Base-by-base conservation (phyloP, 345 rosid genomes). In the Salix exigua region DNA sequence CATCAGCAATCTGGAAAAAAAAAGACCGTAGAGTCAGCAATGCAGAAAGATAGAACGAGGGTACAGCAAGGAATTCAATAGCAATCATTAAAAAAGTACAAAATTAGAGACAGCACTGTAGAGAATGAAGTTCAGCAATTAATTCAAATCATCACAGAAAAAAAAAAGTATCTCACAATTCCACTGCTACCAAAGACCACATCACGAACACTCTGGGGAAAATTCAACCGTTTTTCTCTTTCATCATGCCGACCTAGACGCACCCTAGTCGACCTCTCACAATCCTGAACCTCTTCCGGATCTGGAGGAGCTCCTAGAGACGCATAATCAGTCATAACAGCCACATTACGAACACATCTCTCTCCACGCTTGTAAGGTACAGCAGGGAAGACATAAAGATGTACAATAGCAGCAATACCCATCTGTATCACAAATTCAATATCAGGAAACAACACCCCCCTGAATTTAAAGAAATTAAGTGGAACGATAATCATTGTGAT, bases 341-440 rank as follows among this genome's bases (percentile, higher is more conserved):
- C 91, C 44, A 93, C 95, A 86, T 96, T 96, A 66, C 97, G 97
- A n/a, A 93, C 99, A 82, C 99, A 93, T 86, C 99, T 90, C 82
- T 96, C 99, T 71, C 99, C 99, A 30, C 98, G 97, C 85, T 96
- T 93, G 88, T 96, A 96, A 67, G 96, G 92, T 35, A 85, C 89
- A 35, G 98, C 95, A 44, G 99, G 97, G 79, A 96, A 96, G 73
- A 96, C 98, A 70, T 89, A 87, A 26, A 93, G 94, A 87, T 96
- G 99, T 81, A 93, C 98, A 40, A 93, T 83, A 58, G 99, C 98
- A 38, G 99, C 98, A 72, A 93, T 30, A 58, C 99, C 99, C 99
- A 96, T 96, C 99, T 96, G 92, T 71, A 82, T 64, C 2, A 70
- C 71, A 78, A 60, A 80, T 67, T 70, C 48, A 10, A 68, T 38